Base-by-base conservation (phyloP, 139 green algal species). In the Chlamydomonas urium region DNA sequence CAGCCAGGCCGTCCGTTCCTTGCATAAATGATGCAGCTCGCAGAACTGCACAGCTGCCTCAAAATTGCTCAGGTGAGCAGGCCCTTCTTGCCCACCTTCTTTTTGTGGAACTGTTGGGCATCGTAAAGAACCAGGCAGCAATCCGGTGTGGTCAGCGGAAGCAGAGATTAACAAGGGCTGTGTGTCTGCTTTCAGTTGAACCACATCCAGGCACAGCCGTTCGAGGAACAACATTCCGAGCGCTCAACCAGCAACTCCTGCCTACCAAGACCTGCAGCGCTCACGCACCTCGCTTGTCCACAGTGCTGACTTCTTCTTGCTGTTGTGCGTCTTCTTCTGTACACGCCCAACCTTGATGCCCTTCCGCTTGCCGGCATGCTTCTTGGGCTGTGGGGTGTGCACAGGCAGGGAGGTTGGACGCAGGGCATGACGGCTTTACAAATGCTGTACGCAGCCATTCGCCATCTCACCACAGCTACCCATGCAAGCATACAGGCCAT, bases 261-360 rank as follows among this genome's bases (percentile, higher is more conserved):
- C 14, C 42, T 50, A n/a, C n/a, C 42, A 50, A 63, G 29, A 17
- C 29, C 53, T 63, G 17, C 26, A 33, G 21, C 17, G 17, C 21
- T 14, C 53, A 10, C 53, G 14, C 24, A 26, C 17, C 10, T 63
- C 29, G 19, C 53, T 63, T 63, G 29, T 21, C 53, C 53, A 63
- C 17, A 63, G 53, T 34, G 53, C 53, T 26, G 53, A 63, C 26
- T 14, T 32, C 26, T 63, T 63, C 26, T 63, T 63, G n/a, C 29
- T 63, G 53, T 63, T 63, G 19, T 63, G 53, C 53, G 6, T 63
- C n/a, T 31, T 63, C 29, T 63, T 63, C 53, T 36, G 53, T 26
- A 63, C 29, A 10, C 53, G 17, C 29, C 29, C 29, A 26, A 63
- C 26, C 26, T 63, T 63, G 19, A 63, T 21, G 29, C 53, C 53